phyloP scores from a whole-genome alignment of 805 yeast species.

The Ogataea pilisensis region DNA sequence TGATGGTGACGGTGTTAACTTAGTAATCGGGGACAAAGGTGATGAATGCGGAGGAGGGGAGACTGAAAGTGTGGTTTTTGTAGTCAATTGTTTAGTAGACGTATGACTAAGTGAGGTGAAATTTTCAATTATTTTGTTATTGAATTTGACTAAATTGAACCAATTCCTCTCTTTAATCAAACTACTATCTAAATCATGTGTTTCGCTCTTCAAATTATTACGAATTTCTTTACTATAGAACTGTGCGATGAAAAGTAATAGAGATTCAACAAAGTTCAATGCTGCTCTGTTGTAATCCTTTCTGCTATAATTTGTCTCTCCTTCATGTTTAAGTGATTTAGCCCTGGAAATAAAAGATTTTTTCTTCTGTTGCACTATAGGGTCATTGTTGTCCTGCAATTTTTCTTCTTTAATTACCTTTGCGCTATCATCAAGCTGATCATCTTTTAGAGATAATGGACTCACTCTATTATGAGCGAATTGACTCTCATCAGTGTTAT shows the following conservation, averaged over 20 bases:
- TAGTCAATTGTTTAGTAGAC: too few relatives aligned
- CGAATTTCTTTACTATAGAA: conserved; percentile 18
- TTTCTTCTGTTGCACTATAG: not conserved
- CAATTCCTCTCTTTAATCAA: conserved; percentile 15
- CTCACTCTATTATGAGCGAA: too few relatives aligned
- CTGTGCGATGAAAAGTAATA: conserved; percentile 23
- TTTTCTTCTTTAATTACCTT: too few relatives aligned
- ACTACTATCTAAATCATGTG: not conserved
- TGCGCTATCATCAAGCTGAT: too few relatives aligned
- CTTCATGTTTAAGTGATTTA: conserved; percentile 13
- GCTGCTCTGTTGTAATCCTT: conserved; percentile 16
- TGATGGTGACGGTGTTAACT: not conserved
- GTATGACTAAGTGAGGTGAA: conserved; percentile 5
- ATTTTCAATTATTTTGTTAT: conserved; percentile 20
- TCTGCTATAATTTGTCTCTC: conserved; percentile 13
- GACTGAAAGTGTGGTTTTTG: too few relatives aligned
- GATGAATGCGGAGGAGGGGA: too few relatives aligned
- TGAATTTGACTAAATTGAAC: conserved; percentile 15
- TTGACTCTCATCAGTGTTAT: too few relatives aligned
- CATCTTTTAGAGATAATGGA: too few relatives aligned
- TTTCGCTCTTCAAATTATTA: not conserved
- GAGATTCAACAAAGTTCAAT: conserved; percentile 22
- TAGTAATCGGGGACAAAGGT: too few relatives aligned
- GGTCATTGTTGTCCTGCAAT: not conserved
- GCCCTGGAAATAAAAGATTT: conserved; percentile 6